phyloP scores from a whole-genome alignment of 2,329 filamentous ascomycete genomes.

The Colletotrichum liaoningense region DNA sequence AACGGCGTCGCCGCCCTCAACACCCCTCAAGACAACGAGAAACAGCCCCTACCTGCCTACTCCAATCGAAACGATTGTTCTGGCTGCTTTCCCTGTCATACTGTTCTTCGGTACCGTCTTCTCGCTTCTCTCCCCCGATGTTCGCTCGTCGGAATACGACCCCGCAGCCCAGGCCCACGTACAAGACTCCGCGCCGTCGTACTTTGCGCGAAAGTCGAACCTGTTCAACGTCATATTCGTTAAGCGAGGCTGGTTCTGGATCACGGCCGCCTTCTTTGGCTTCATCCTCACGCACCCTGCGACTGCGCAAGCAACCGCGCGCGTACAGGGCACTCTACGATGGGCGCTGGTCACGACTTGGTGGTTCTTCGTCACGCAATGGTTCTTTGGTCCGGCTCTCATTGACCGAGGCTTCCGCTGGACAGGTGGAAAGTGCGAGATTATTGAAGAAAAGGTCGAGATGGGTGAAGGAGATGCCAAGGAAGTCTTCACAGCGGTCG shows the following conservation, averaged over 20 bases:
- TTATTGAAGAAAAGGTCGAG: slow-evolving; percentile 60
- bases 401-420: slow-evolving; percentile 92
- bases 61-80: slow-evolving; percentile 71
- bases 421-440: slow-evolving; percentile 86
- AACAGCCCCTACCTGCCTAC: slow-evolving; percentile 76
- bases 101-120: slow-evolving; percentile 86
- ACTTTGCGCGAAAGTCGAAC: slow-evolving; percentile 95
- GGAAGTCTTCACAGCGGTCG: slow-evolving; percentile 75
- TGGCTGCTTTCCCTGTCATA: slow-evolving; percentile 80
- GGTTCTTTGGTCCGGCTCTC: slow-evolving; percentile 92
- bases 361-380: slow-evolving; percentile 93
- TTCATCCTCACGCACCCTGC: slow-evolving; percentile 78
- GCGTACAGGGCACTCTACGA: slow-evolving; percentile 69
- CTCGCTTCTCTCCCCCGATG: slow-evolving; percentile 79
- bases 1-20: slow-evolving; percentile 13
- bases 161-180: slow-evolving; percentile 71
- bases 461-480: slow-evolving; percentile 59
- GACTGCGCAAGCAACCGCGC: slow-evolving; percentile 45
- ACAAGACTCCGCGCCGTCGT: slow-evolving; percentile 73
- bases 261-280: slow-evolving; percentile 77
- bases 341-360: slow-evolving; percentile 79
- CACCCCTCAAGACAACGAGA: slow-evolving; percentile 44
- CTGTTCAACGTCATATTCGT: slow-evolving; percentile 94
- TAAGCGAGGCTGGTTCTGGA: slow-evolving; percentile 95
- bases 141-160: slow-evolving; percentile 73